Base-by-base conservation (phyloP, 2,329 filamentous ascomycete species). In the Monilinia aucupariae region DNA sequence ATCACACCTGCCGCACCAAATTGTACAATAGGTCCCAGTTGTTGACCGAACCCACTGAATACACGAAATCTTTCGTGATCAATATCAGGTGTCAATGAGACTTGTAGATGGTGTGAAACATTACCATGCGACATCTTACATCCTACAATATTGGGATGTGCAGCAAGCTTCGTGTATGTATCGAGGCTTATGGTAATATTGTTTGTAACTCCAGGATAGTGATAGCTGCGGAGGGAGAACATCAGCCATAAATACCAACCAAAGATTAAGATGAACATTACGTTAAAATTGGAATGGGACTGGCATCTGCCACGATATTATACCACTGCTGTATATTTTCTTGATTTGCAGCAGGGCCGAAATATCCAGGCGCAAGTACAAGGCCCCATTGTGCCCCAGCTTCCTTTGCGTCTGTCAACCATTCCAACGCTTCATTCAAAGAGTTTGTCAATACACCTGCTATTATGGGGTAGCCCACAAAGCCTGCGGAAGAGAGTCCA, bases 51-150 rank as follows among this genome's bases (percentile, higher is more conserved):
- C 8, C 54, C 85, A 15, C 83, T 85, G 75, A 82, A 87, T 30
- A 83, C 79, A 65, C 77, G 79, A 75, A 88, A 87, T 51, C 79
- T 76, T 2, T 73, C 69, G 69, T 82, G 79, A 72, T 87, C 81
- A 70, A 88, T 85, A 59, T 76, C 71, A 0, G 84, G 84, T 67
- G 80, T 81, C 17, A 81, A 78, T 2, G 83, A 82, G 61, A 87
- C 80, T 72, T 86, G 81, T 7, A 81, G 77, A 71, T 86, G 83
- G 68, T 81, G 78, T 25, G 84, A 85, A 52, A 87, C 79, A 71
- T 86, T 82, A 55, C 83, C 84, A 72, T 88, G 85, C 1, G 83
- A 87, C 71, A 88, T 81, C 74, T 88, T 88, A 74, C 82, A 85
- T 48, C 85, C 85, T 13, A 87, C 84, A 64, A 88, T 86, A 71